Conservation (phyloP, 2,329 filamentous ascomycete species). For the Trichoderma sp. region DNA sequence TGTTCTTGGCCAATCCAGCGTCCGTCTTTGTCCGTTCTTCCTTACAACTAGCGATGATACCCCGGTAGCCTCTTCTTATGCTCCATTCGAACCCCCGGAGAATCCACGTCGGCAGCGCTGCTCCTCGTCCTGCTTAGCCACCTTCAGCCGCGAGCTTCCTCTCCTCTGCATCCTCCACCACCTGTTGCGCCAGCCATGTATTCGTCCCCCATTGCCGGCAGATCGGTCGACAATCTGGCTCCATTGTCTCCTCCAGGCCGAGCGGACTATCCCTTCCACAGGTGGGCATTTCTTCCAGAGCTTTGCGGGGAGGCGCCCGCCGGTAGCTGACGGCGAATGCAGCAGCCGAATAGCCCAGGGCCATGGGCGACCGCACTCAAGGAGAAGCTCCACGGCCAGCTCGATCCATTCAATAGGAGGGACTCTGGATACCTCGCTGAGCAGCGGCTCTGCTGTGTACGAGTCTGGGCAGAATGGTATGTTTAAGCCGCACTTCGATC, state of each 20-base stretch:
- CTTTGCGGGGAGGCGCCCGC: background rate
- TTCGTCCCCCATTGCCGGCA: constrained; percentile 59
- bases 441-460: constrained; percentile 57
- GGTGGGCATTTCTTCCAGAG: constrained; percentile 43
- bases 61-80: constrained; percentile 31
- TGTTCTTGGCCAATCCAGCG: constrained; percentile 9
- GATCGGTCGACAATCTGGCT: constrained; percentile 67
- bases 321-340: constrained; percentile 35
- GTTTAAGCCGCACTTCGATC: constrained; percentile 29
- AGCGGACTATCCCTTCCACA: constrained; percentile 62
- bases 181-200: constrained; percentile 54
- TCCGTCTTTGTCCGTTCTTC: constrained; percentile 13
- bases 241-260: constrained; percentile 54
- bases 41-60: constrained; percentile 50
- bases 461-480: constrained; percentile 85
- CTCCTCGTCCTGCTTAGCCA: constrained; percentile 14
- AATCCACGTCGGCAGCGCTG: constrained; percentile 9
- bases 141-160: constrained; percentile 3
- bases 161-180: background rate
- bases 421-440: constrained; percentile 70
- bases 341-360: constrained; percentile 49
- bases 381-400: constrained; percentile 82
- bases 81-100: constrained; percentile 22
- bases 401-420: constrained; percentile 87
- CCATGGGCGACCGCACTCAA: constrained; percentile 52